phyloP scores from a whole-genome alignment of 352 stramenopile genomes.

The Globisporangium parvum region DNA sequence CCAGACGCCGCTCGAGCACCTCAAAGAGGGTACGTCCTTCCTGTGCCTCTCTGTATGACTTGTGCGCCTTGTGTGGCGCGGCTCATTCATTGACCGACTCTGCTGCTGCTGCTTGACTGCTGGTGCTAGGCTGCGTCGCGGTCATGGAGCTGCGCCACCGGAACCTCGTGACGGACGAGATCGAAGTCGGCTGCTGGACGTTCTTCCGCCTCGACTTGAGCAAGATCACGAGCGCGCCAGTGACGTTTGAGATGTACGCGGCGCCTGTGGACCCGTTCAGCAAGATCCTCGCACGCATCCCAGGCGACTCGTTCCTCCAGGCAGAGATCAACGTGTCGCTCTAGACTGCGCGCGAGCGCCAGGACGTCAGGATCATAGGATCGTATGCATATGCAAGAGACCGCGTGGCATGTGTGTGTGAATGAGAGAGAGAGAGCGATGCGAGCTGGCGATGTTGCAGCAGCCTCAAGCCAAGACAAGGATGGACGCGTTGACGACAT shows the following conservation, averaged over 20 bases:
- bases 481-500: too few relatives aligned
- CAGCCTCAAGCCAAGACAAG: too few relatives aligned
- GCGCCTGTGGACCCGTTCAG: constrained; percentile 77
- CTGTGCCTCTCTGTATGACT: not conserved
- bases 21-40: constrained; percentile 69
- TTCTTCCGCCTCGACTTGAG: constrained; percentile 87
- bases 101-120: constrained; percentile 8
- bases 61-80: not conserved
- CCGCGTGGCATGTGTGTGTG: not conserved
- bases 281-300: constrained; percentile 82
- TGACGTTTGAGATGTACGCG: constrained; percentile 88
- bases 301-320: constrained; percentile 84
- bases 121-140: constrained; percentile 60
- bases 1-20: constrained; percentile 78
- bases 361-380: not conserved
- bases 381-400: not conserved
- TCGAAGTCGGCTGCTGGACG: constrained; percentile 86
- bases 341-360: constrained; percentile 22
- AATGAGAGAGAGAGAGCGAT: not conserved
- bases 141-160: constrained; percentile 85
- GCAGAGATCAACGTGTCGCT: constrained; percentile 86
- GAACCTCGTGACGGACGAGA: constrained; percentile 76
- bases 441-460: too few relatives aligned
- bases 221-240: constrained; percentile 81
- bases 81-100: not conserved